Evolutionary conservation across 108 stramenopile genomes (phyloP), one percentile per base, ranked within the genome.

Genomic region (Discostella stelligeroides): DNA sequence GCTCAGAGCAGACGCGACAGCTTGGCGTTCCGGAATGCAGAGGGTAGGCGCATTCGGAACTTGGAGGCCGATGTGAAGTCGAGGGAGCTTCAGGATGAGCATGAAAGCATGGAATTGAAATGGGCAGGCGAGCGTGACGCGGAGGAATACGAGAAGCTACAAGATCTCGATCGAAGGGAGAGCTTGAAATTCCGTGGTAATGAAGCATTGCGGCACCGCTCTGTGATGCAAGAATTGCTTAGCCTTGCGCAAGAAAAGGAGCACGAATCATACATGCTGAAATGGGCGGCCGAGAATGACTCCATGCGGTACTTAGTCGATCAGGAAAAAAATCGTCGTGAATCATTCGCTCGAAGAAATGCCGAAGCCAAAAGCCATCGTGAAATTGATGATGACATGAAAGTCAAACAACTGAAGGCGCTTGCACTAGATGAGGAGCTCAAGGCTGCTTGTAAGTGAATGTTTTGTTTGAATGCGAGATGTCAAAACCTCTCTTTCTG

Each of bases 251-350:
- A 70, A 53, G 89, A 92, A 54, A 81, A 86, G 51, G 94, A 92
- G 76, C 76, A 87, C 30, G 91, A 95, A 73, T 86, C 86, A 1
- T 88, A 66, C 63, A 81, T 87, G 80, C 63, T 90, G 48, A 92
- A 92, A 49, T 92, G 89, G 84, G 86, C 88, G 10, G 94, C 76
- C 2, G 86, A 92, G 43, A 73, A 88, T 58, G 94, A 95, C 63
- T 88, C 77, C 4, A 86, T 89, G 57, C 79, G 51, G 28, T 92
- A 95, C 59, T 48, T 87, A 9, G 46, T 51, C 18, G 70, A 89
- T 25, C 30, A 80, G 27, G 83, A 81, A 60, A 78, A 91, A 64
- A 83, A 89, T 45, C 79, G 91, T 7, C 81, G 91, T 23, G 61
- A 88, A 60, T 89, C 88, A 10, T 68, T 92, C 30, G 79, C 81